Evolutionary conservation across 2,329 filamentous ascomycete genomes (phyloP), one percentile per base, ranked within the genome.

Genomic region (Fonsecaea nubica): DNA sequence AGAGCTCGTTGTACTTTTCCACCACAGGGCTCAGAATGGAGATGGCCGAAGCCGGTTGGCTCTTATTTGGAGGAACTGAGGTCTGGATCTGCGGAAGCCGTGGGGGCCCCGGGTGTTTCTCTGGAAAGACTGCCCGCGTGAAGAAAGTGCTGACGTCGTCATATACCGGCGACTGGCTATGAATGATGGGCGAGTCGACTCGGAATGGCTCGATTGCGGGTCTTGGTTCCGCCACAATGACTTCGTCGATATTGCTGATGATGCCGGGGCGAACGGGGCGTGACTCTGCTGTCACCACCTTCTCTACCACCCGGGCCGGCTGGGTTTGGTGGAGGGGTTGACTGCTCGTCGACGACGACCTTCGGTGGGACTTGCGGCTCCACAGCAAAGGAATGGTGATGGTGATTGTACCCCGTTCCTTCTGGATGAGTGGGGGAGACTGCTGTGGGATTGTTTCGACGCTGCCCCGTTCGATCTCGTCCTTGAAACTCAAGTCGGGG

Each of bases 41-140:
- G 30, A 68, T n/a, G 4, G 63, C 68, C 1, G 65, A 70, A 45
- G 65, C 65, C n/a, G 68, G 68, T 36, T 68, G 68, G 33, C 65
- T 68, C 32, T 54, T 65, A 48, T 81, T 79, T 0, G 90, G 81
- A 6, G 80, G 80, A 1, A 88, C 85, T 64, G 93, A 61, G 84
- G 81, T 76, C 88, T 84, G 18, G 87, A 89, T 94, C 97, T 97
- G 71, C 89, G 89, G 77, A 89, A 94, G 50, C 94, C 94, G 82
- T 97, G 87, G 8, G 97, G 85, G 77, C 96, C 93, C 76, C 97
- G 96, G 48, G 91, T 82, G 76, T 87, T 90, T 69, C 88, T 92
- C 61, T 18, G 65, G 85, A 93, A 98, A 64, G 38, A 61, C 54
- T 15, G 60, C 63, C 40, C 67, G 54, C 9, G 64, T 67, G 50